Base-by-base conservation (phyloP, 192 early-diverging fungal genomes). In the Thoreauomyces humboldtii region DNA sequence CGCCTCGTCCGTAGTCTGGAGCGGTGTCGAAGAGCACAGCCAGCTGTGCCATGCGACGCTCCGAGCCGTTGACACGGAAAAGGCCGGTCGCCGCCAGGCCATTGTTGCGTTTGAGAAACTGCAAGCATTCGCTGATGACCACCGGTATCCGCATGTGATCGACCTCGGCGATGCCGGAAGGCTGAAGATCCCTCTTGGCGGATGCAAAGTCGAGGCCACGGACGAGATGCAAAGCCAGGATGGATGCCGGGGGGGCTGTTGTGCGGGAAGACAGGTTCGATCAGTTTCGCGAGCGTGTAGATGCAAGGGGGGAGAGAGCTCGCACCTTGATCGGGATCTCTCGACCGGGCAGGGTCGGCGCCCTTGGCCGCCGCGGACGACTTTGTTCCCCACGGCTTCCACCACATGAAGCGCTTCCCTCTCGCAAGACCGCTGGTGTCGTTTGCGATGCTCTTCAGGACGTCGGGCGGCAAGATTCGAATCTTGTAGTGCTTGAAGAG, bases 61-160 rank as follows among this genome's bases (percentile, higher is more conserved):
- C 75, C 7, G 67, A 72, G 3, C 81, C 81, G 38, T 73, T 82
- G 9, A 82, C 78, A 7, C 81, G 69, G 54, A 82, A 82, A 2
- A 82, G 31, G 22, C 81, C 81, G 19, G 46, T 74, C 0, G 69
- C 43, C 17, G 62, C 48, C 6, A 75, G 65, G 27, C 75, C 78
- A n/a, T 75, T 63, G 25, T 33, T 51, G 9, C 38, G 9, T 50
- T 57, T 60, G 2, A 81, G 15, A 42, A 47, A 74, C 12, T 54
- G 34, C 11, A 71, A 53, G 53, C 73, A 78, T 52, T 76, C 75
- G 60, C 69, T 46, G 1, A 76, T 57, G 12, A 78, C 34, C 12
- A 76, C 74, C 5, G 80, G 73, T 44, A 79, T 70, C 21, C 78
- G 63, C 28, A 69, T 50, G 15, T 43, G 17, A 15, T 41, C 31